phyloP scores from a whole-genome alignment of 257 asterid genomes.

The Euphrasia confusa region DNA sequence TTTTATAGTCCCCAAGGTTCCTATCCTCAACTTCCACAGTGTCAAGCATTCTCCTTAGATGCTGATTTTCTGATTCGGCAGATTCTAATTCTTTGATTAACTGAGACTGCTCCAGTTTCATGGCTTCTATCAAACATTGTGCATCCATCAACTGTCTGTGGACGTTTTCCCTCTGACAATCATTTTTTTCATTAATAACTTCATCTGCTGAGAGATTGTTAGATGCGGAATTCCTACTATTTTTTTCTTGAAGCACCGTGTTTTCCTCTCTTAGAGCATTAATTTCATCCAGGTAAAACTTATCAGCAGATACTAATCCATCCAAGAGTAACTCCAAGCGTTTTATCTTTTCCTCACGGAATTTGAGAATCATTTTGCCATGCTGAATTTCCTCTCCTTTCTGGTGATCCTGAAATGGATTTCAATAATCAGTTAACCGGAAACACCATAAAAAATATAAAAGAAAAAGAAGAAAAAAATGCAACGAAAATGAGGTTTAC shows the following conservation, averaged over 20 bases:
- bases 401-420: constrained; percentile 44
- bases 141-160: constrained; percentile 51
- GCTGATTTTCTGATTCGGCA: constrained; percentile 39
- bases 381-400: constrained; percentile 48
- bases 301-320: constrained; percentile 47
- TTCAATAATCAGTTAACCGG: constrained; percentile 16
- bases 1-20: constrained; percentile 12
- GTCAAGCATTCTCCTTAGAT: constrained; percentile 33
- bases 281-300: constrained; percentile 45
- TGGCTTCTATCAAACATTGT: constrained; percentile 38
- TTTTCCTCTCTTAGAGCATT: constrained; percentile 50
- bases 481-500: constrained; percentile 29
- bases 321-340: constrained; percentile 44
- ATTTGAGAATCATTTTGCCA: constrained; percentile 45
- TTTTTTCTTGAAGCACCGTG: constrained; percentile 40
- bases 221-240: constrained; percentile 35
- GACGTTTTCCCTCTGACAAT: constrained; percentile 32
- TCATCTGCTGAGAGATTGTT: constrained; percentile 26
- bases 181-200: constrained; percentile 23
- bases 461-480: background rate
- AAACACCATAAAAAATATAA: constrained; percentile 15
- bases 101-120: constrained; percentile 47
- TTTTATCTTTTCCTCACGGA: constrained; percentile 55
- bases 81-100: constrained; percentile 45
- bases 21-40: constrained; percentile 25